Evolutionary conservation across 345 rosid genomes (phyloP), one percentile per base, ranked within the genome.

Genomic region (Arabis alpina): DNA sequence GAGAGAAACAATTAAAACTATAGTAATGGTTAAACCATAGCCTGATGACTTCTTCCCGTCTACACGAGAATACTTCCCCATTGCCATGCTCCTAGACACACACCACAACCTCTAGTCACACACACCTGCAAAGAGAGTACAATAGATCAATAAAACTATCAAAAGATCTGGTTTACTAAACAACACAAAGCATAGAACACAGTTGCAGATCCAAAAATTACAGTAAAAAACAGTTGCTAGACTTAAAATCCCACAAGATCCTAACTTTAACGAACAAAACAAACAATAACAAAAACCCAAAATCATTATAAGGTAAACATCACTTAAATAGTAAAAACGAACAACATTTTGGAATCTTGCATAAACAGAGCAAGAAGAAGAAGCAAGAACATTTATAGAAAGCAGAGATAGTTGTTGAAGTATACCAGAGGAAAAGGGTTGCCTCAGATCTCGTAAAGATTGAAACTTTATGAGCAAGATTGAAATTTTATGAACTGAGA

Each of bases 31-130:
- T 12, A 87, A 86, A 64, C 91, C 86, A 76, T 82, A 82, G 58
- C 78, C 76, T 1, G 93, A 72, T 34, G 90, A 80, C 63, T 82
- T 87, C 80, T 84, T 80, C 76, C 82, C 86, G 54, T 88, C 96
- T 63, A 88, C 72, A 61, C 86, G 82, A 70, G 87, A 81, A 75
- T 82, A 82, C 55, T 78, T 88, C 48, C 84, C 89, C 66, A 74
- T 25, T 5, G 96, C 94, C 97, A 87, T 91, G 45, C 40, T 73
- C 28, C 65, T 42, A 61, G 24, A 11, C 54, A 53, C 66, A 65
- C 37, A 3, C 45, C 59, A 56, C 66, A 10, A 41, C 50, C 70
- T 44, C 62, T 64, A 65, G 43, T 74, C 51, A 79, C 58, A 75
- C 52, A 39, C 58, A 74, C 75, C 80, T 66, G 66, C 47, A 55